phyloP scores from a whole-genome alignment of 2,329 filamentous ascomycete genomes.

The Colletotrichum tamarilloi region DNA sequence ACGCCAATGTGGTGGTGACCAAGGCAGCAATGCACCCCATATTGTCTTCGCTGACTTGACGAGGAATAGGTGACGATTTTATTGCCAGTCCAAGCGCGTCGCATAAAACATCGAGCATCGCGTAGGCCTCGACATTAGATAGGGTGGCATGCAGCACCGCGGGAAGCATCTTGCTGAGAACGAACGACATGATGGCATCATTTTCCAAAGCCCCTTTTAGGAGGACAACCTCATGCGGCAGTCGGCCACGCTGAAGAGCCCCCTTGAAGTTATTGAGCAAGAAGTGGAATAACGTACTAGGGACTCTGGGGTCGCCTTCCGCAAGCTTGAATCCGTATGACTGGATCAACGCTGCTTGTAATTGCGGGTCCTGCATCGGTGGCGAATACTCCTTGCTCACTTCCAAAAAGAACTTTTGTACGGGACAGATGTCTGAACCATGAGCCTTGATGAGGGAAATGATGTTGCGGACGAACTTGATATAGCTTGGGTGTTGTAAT shows the following conservation, averaged over 20 bases:
- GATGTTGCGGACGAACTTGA: constrained; percentile 63
- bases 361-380: constrained; percentile 64
- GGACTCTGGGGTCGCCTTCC: constrained; percentile 61
- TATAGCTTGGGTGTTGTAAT: constrained; percentile 57
- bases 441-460: constrained; percentile 66
- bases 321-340: constrained; percentile 66
- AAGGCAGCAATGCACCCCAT: constrained; percentile 43
- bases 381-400: constrained; percentile 68
- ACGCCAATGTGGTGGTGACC: constrained; percentile 39
- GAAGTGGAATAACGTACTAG: constrained; percentile 65
- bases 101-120: constrained; percentile 62
- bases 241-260: constrained; percentile 59
- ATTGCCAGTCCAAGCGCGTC: constrained; percentile 54
- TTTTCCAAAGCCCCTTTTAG: constrained; percentile 62
- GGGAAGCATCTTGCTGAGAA: constrained; percentile 65
- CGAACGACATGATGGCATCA: constrained; percentile 56
- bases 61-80: constrained; percentile 46
- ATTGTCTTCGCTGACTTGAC: constrained; percentile 49
- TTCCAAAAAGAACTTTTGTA: constrained; percentile 68
- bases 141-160: constrained; percentile 57
- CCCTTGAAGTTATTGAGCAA: constrained; percentile 68
- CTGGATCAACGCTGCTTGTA: constrained; percentile 66
- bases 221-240: constrained; percentile 59
- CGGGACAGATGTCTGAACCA: constrained; percentile 62
- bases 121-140: constrained; percentile 51